Conservation (phyloP, 164 flowering plant species). For the Pachysandra terminalis region DNA sequence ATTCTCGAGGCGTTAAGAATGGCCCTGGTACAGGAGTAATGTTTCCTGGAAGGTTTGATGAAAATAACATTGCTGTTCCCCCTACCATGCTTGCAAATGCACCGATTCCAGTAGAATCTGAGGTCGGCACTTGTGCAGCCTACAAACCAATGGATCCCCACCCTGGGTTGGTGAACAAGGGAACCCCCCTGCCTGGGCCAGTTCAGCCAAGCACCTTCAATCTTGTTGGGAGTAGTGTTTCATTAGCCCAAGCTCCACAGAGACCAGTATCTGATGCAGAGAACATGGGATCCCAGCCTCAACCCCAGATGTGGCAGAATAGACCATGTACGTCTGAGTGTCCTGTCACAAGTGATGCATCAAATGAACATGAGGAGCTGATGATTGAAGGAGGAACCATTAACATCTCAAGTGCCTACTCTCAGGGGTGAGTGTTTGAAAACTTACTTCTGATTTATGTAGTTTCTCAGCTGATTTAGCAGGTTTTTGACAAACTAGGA, state of each 20-base stretch:
- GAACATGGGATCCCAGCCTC: conserved; percentile 20
- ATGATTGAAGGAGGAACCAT: conserved; percentile 87
- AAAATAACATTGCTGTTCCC: conserved; percentile 30
- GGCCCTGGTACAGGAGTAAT: conserved; percentile 47
- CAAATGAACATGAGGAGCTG: conserved; percentile 53
- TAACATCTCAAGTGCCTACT: conserved; percentile 71
- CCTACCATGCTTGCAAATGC: conserved; percentile 46
- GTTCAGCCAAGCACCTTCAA: conserved; percentile 27
- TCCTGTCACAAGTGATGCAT: conserved; percentile 30
- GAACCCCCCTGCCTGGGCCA: conserved; percentile 34
- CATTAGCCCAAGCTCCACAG: conserved; percentile 40
- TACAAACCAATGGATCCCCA: conserved; percentile 46
- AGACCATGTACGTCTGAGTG: conserved; percentile 36
- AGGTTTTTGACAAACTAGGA: too few relatives aligned
- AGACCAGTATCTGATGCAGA: conserved; percentile 32
- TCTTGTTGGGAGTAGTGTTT: conserved; percentile 31
- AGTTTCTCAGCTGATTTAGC: too few relatives aligned
- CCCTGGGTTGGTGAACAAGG: conserved; percentile 40
- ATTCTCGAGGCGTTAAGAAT: conserved; percentile 48
- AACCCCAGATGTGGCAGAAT: conserved; percentile 18
- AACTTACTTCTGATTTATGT: neutral
- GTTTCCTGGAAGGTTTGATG: conserved; percentile 63
- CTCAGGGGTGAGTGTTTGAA: conserved; percentile 62
- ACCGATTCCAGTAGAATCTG: conserved; percentile 47
- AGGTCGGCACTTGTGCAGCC: conserved; percentile 33